Base-by-base conservation (phyloP, 192 early-diverging fungal genomes). In the Jimgerdemannia flammicorona region DNA sequence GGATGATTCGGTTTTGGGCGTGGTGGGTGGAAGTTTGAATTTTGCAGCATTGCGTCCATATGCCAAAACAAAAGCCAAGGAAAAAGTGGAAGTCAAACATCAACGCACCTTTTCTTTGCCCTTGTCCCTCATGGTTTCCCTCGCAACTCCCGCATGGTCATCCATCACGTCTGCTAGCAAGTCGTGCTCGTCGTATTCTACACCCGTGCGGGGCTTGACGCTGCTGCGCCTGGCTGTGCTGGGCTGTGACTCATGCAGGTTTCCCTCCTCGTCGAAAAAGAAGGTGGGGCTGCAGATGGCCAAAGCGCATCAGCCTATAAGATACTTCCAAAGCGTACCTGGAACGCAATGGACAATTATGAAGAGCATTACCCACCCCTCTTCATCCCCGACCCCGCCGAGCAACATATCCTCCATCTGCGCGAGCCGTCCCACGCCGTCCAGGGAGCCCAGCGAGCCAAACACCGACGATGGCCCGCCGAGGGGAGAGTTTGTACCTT, bases 351-450 rank as follows among this genome's bases (percentile, higher is more conserved):
- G 14, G 14, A 6, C 49, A 59, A 59, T 14, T 29, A 0, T 29
- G 29, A 59, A 8, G 67, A 6, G 40, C 8, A 8, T 19, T 41
- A 68, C 19, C 19, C 29, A 41, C 67, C 67, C 67, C 40, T 68
- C 19, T 2, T 68, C 67, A 9, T 20, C 67, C 9, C 40, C 67
- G 9, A 41, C 67, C 19, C 64, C 64, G 19, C 29, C 67, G 67
- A 41, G 19, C 67, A 68, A 68, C 19, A 68, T 2, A 68, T 68
- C 67, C 67, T 68, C 67, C 67, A 68, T 68, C 67, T 68, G 40
- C 19, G 40, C 40, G 9, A 68, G 6, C 19, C 67, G 6, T 9
- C 19, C 40, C 67, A 9, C 19, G 19, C 67, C 40, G 67, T 20
- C 67, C 29, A 68, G 67, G 67, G 67, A 68, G 2, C 40, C 67